Conservation (phyloP, 2,329 filamentous ascomycete genomes). For the Fonsecaea nubica region DNA sequence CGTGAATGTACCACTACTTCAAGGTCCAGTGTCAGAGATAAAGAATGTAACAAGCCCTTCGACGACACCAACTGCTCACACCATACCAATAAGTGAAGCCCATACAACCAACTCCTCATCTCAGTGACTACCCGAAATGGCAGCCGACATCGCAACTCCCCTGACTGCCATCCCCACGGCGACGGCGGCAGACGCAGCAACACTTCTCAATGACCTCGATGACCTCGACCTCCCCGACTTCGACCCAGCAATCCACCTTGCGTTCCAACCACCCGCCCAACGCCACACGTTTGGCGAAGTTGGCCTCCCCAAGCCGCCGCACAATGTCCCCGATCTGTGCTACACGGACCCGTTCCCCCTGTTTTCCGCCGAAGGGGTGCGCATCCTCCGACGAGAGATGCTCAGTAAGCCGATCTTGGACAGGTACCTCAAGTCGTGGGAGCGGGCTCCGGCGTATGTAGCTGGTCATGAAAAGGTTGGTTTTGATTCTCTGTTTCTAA, state of each 20-base stretch:
- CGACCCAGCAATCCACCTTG: slow-evolving; percentile 16
- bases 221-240: slow-evolving; percentile 1
- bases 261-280: slow-evolving; percentile 9
- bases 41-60: not conserved
- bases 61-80: not conserved
- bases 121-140: not conserved
- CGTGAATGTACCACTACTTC: not conserved
- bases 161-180: not conserved
- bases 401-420: slow-evolving; percentile 60
- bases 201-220: not conserved
- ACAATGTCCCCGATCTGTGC: slow-evolving; percentile 19
- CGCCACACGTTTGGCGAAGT: slow-evolving; percentile 12
- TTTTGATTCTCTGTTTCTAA: too few species aligned
- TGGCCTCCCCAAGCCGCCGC: slow-evolving; percentile 8
- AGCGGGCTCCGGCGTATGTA: slow-evolving; percentile 11
- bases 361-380: slow-evolving; percentile 65
- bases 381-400: slow-evolving; percentile 65
- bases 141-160: slow-evolving; percentile 3
- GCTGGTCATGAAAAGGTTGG: slow-evolving; percentile 14
- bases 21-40: not conserved
- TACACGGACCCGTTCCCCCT: slow-evolving; percentile 65
- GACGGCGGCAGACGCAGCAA: not conserved
- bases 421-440: slow-evolving; percentile 52
- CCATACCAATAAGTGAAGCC: not conserved
- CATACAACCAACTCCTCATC: too few species aligned